A percentile compares a stretch with the other conserved stretches of the same genome.
phyloP scores from a whole-genome alignment of 176 grass and related monocot species.

The Zoysia pacifica region DNA sequence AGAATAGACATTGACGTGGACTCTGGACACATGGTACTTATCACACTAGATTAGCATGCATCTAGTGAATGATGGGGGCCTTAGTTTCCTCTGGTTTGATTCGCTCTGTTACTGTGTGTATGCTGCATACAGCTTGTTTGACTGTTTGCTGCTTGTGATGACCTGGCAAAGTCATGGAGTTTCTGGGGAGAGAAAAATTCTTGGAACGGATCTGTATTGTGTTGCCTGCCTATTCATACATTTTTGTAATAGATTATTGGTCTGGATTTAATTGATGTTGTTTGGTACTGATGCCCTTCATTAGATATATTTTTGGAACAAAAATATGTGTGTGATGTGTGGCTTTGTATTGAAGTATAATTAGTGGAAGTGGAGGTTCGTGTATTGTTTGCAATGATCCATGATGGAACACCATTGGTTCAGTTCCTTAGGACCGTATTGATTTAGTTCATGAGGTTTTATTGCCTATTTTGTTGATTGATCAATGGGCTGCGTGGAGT shows the following conservation, averaged over 20 bases:
- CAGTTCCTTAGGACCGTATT: background rate
- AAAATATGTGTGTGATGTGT: background rate
- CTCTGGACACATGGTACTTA: background rate
- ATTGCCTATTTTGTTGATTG: background rate
- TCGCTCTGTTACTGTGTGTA: background rate
- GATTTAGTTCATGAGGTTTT: background rate
- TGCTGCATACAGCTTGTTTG: background rate
- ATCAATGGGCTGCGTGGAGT: background rate
- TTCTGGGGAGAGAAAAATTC: background rate
- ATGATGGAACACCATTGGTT: background rate
- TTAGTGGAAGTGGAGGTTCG: background rate
- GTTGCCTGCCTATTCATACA: conserved; percentile 3
- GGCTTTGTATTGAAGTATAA: conserved; percentile 21
- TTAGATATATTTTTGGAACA: background rate
- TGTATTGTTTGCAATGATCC: background rate
- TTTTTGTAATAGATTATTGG: conserved; percentile 31
- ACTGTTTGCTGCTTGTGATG: background rate
- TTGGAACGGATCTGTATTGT: background rate
- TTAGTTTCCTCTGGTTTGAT: background rate
- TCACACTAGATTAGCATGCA: background rate
- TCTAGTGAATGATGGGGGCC: background rate
- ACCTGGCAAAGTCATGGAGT: background rate
- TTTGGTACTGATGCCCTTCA: background rate
- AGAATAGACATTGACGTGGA: conserved; percentile 19
- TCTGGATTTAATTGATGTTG: conserved; percentile 5